A percentile compares a stretch with the other conserved stretches of the same genome.
These are phyloP conservation scores for Comarum palustre DNA, from an alignment of 306 rosid species.

Conservation along the genomic window DNA sequence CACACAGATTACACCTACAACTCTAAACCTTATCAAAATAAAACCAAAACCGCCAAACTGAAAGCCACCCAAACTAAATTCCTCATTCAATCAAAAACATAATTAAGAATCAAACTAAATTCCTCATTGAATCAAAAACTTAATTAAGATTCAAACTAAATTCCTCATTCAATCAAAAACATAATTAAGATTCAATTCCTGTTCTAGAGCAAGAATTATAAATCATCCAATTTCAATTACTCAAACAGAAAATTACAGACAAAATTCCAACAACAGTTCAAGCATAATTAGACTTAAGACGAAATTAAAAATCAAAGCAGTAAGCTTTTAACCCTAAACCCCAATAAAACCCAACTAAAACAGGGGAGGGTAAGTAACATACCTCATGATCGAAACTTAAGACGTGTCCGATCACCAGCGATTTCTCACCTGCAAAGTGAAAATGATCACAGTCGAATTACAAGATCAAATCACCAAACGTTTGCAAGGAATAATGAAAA, in stretches of 20 bases:
- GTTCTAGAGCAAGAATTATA: neutral
- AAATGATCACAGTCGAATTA: neutral
- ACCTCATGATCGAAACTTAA: slow-evolving; percentile 59
- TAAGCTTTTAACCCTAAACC: neutral
- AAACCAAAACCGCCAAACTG: neutral
- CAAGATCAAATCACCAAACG: neutral
- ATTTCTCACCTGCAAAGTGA: slow-evolving; percentile 33
- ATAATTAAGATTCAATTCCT: neutral
- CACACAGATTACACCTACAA: neutral
- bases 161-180: neutral
- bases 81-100: neutral
- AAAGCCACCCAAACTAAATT: neutral
- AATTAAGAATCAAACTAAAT: neutral
- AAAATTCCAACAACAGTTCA: neutral
- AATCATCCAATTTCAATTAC: neutral
- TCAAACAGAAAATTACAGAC: neutral
- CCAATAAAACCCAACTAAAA: neutral
- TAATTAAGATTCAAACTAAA: neutral
- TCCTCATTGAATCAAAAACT: neutral
- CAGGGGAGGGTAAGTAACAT: neutral
- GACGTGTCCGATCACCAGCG: slow-evolving; percentile 17
- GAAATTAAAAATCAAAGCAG: neutral
- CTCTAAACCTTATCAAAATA: neutral
- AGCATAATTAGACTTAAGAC: no score
- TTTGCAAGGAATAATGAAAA: neutral